Percentiles rank a stretch among this genome's conserved stretches.
Evolutionary conservation across 345 rosid genomes (phyloP).

Genomic region (Clausena lansium): DNA sequence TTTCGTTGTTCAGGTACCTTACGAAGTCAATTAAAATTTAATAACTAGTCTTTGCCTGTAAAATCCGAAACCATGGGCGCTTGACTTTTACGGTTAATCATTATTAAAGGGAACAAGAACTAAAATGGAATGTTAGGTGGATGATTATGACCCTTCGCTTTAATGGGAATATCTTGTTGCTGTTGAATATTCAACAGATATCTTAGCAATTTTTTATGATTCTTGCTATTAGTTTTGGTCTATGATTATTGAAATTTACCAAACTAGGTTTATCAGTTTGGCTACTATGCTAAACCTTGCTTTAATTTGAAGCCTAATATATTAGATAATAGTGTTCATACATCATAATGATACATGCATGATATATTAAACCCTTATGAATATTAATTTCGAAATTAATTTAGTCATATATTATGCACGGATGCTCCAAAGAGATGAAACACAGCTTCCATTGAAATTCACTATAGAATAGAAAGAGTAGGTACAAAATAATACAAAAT

Average conservation of each 20-base stretch:
- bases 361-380: too few relatives aligned
- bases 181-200: background rate
- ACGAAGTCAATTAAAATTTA: too few relatives aligned
- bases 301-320: background rate
- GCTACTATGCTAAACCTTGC: background rate
- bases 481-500: too few relatives aligned
- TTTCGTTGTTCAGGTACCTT: constrained; percentile 69
- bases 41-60: too few relatives aligned
- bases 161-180: background rate
- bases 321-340: background rate
- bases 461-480: too few relatives aligned
- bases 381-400: too few relatives aligned
- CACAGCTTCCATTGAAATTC: too few relatives aligned
- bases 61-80: background rate
- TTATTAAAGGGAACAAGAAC: background rate
- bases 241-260: background rate
- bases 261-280: background rate
- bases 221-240: background rate
- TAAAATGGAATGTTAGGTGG: background rate
- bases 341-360: background rate
- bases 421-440: too few relatives aligned
- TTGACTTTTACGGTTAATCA: background rate
- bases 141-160: constrained; percentile 6
- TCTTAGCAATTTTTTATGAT: background rate
- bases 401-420: too few relatives aligned